Conservation (phyloP, 2,329 filamentous ascomycete genomes). For the Epichloe baconii region DNA sequence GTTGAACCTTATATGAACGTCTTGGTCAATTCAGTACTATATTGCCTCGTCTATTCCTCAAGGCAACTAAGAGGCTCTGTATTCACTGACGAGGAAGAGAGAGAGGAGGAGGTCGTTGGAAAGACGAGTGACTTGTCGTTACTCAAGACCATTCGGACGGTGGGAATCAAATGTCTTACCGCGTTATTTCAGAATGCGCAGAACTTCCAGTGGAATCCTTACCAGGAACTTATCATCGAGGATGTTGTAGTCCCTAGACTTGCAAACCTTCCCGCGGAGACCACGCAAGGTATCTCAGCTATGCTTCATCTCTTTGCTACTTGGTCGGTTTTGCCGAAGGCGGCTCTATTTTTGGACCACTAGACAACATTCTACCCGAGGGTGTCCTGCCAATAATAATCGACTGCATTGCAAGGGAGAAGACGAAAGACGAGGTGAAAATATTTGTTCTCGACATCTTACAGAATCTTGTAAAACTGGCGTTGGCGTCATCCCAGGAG, state of each 20-base stretch:
- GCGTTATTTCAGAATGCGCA: constrained; percentile 64
- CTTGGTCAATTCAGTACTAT: constrained; percentile 65
- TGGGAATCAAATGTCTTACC: constrained; percentile 71
- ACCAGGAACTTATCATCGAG: constrained; percentile 55
- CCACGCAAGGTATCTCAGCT: constrained; percentile 77
- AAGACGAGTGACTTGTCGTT: constrained; percentile 40
- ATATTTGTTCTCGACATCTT: constrained; percentile 68
- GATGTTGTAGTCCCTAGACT: constrained; percentile 69
- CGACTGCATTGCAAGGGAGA: constrained; percentile 56
- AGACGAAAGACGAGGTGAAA: constrained; percentile 77
- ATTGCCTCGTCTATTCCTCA: constrained; percentile 63
- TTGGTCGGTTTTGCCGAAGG: constrained; percentile 58
- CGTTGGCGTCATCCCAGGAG: constrained; percentile 39
- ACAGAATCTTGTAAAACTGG: constrained; percentile 50
- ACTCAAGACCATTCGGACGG: constrained; percentile 51
- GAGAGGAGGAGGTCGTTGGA: constrained; percentile 28
- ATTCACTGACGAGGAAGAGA: constrained; percentile 19
- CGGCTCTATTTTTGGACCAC: constrained; percentile 50
- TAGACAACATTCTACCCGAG: constrained; percentile 30
- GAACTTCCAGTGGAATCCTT: constrained; percentile 58
- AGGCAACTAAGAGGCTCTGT: constrained; percentile 37
- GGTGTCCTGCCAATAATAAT: constrained; percentile 59
- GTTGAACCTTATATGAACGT: constrained; percentile 54
- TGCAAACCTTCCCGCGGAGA: constrained; percentile 68
- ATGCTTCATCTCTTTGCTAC: constrained; percentile 68